Evolutionary conservation across 2,329 filamentous ascomycete species (phyloP).

Genomic region (Colletotrichum cordylinicola): DNA sequence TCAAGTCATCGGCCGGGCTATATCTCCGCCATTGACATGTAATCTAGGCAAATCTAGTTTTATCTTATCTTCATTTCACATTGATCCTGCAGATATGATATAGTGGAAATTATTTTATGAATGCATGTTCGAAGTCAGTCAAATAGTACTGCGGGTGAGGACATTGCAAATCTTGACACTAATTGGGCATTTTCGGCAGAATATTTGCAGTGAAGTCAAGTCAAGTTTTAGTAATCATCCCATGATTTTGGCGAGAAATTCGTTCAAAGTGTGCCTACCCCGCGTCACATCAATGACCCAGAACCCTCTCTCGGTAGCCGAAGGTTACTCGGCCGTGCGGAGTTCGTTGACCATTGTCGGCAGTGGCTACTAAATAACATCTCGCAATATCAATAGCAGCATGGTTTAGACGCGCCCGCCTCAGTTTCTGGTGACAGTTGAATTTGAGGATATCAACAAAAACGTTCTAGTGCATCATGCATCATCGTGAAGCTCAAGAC

Average conservation of each 20-base stretch:
- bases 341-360: not conserved
- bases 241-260: not conserved
- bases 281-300: not conserved
- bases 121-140: too few species aligned
- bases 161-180: too few species aligned
- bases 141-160: too few species aligned
- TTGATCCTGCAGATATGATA: too few species aligned
- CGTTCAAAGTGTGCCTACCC: not conserved
- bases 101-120: too few species aligned
- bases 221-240: not conserved
- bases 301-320: not conserved
- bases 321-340: not conserved
- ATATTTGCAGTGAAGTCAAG: not conserved
- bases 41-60: fast-evolving
- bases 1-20: not conserved
- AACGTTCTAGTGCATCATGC: not conserved
- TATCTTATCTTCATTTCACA: too few species aligned
- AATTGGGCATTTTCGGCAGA: not conserved
- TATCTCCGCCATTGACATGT: not conserved
- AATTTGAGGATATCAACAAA: not conserved
- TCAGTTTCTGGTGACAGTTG: not conserved
- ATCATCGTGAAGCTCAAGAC: not conserved
- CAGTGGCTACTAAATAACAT: not conserved
- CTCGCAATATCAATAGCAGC: not conserved
- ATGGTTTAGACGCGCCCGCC: not conserved